Conservation (phyloP, 164 flowering plant species). For the Sedum album region DNA sequence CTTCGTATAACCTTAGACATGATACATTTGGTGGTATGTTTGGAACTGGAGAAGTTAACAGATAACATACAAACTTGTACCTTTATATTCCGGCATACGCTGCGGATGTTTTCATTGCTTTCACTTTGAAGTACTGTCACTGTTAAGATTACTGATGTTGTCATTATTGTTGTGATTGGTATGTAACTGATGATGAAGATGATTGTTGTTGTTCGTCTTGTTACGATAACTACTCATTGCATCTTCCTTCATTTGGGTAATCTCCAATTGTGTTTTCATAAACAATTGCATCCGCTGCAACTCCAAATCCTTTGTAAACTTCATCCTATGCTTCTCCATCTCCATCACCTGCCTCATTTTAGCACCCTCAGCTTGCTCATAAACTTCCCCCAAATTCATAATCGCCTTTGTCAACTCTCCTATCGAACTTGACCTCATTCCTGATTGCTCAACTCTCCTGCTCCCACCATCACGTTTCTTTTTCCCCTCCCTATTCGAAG, state of each 20-base stretch:
- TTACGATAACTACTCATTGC: conserved; percentile 9
- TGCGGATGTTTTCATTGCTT: neutral
- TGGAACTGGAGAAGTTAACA: no score
- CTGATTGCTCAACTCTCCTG: conserved; percentile 5
- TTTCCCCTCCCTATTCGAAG: no score
- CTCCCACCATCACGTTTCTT: no score
- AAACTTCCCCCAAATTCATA: conserved; percentile 60
- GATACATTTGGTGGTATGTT: no score
- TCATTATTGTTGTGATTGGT: conserved; percentile 9
- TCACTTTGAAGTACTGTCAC: conserved; percentile 26
- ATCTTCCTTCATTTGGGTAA: conserved; percentile 43
- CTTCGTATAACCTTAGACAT: no score
- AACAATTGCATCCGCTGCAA: conserved; percentile 89
- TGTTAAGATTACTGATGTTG: conserved; percentile 19
- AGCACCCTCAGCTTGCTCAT: conserved; percentile 64
- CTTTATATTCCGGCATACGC: neutral
- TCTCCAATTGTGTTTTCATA: conserved; percentile 78
- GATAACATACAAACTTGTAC: neutral
- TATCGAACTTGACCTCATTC: conserved; percentile 35
- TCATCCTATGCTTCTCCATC: no score
- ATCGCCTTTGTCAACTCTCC: conserved; percentile 59
- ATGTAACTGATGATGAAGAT: conserved; percentile 13
- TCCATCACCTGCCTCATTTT: conserved; percentile 71
- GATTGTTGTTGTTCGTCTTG: conserved; percentile 14
- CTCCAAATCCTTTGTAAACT: conserved; percentile 73